A percentile compares a stretch with the other conserved stretches of the same genome.
Conservation (phyloP, 352 stramenopile species). For the Phytophthora syringae region DNA sequence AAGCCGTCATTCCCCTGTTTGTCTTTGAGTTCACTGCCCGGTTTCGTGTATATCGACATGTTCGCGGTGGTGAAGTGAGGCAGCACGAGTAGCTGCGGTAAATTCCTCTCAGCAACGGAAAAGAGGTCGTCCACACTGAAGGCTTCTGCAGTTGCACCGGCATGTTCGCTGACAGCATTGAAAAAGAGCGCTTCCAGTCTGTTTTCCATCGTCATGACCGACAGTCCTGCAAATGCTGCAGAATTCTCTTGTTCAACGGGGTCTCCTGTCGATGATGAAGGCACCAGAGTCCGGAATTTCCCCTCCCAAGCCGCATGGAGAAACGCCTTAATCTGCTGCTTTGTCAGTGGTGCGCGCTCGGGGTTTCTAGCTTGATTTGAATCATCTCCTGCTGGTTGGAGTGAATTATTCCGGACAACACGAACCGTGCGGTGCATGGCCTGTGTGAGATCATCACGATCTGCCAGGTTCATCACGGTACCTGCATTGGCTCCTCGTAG, state of each 20-base stretch:
- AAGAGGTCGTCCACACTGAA: constrained; percentile 42
- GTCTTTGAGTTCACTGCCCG: neutral
- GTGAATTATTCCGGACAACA: constrained; percentile 1
- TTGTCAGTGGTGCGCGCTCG: constrained; percentile 25
- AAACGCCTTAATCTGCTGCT: constrained; percentile 58
- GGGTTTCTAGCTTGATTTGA: neutral
- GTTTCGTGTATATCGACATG: constrained; percentile 9
- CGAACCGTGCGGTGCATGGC: constrained; percentile 23
- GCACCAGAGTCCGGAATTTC: constrained; percentile 27
- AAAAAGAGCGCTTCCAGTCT: constrained; percentile 48
- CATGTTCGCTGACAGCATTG: constrained; percentile 17
- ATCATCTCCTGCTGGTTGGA: constrained; percentile 11
- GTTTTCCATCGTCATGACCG: constrained; percentile 41
- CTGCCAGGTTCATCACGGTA: constrained; percentile 35
- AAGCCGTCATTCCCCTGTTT: neutral
- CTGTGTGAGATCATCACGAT: constrained; percentile 24
- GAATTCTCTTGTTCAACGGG: neutral
- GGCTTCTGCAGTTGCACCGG: constrained; percentile 8
- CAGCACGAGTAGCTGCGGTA: constrained; percentile 34
- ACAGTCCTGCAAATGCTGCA: constrained; percentile 10
- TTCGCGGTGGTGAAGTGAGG: constrained; percentile 14
- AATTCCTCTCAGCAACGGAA: constrained; percentile 18
- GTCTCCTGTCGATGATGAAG: constrained; percentile 2
- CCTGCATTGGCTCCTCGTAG: constrained; percentile 52
- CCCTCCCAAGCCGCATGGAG: constrained; percentile 45